Conservation (phyloP, 1,139 yeast species). For the Yamadazyma membranifaciens region DNA sequence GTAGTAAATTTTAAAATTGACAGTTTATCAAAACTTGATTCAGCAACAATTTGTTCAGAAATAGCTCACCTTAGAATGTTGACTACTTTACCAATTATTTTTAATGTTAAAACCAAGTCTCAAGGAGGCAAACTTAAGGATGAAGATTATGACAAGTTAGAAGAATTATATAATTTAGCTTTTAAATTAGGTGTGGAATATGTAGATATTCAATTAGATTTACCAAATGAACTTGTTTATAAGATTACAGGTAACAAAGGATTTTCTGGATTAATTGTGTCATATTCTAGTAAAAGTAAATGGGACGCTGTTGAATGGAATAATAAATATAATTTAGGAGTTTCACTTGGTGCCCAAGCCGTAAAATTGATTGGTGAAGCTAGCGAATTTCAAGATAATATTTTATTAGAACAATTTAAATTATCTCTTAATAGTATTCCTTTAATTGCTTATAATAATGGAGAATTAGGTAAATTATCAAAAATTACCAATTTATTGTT, state of each 20-base stretch:
- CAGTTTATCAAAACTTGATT: conserved; percentile 50
- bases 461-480: conserved; percentile 72
- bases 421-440: conserved; percentile 52
- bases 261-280: conserved; percentile 72
- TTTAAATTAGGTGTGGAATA: conserved; percentile 64
- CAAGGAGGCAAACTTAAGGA: conserved; percentile 73
- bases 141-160: conserved; percentile 45
- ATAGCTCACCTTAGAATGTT: conserved; percentile 62
- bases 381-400: conserved; percentile 59
- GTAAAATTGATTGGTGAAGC: conserved; percentile 87
- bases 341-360: conserved; percentile 64
- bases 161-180: conserved; percentile 57
- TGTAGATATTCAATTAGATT: conserved; percentile 53
- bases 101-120: conserved; percentile 70
- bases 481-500: conserved; percentile 70
- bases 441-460: conserved; percentile 81
- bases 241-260: conserved; percentile 41
- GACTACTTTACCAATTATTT: conserved; percentile 74
- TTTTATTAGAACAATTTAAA: conserved; percentile 69
- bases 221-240: conserved; percentile 31
- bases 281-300: conserved; percentile 56
- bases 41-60: conserved; percentile 68
- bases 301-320: conserved; percentile 80
- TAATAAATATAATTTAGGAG: conserved; percentile 65
- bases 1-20: conserved; percentile 88